These are phyloP conservation scores for Coprinellus aureogranulatus DNA, from an alignment of 768 basidiomycete genomes.

Conservation along the genomic window DNA sequence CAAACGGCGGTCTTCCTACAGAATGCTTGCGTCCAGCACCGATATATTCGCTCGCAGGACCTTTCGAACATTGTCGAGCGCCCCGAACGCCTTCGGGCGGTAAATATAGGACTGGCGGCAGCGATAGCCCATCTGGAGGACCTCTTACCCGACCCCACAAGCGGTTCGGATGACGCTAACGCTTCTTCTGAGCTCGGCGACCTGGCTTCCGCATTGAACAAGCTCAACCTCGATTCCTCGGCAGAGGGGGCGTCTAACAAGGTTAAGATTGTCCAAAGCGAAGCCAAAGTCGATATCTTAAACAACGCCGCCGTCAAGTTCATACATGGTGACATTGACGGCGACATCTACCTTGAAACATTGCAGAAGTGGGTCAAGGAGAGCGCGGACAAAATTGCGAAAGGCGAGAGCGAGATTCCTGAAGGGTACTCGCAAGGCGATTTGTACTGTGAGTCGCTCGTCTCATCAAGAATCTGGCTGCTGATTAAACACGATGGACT, in stretches of 20 bases:
- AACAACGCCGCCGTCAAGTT: conserved; percentile 67
- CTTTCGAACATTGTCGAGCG: conserved; percentile 81
- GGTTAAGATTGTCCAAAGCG: conserved; percentile 51
- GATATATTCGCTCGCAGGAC: conserved; percentile 75
- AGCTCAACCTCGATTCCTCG: conserved; percentile 19
- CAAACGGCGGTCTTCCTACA: conserved; percentile 52
- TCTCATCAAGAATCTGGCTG: not conserved
- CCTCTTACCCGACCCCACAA: conserved; percentile 9
- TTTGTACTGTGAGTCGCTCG: conserved; percentile 65
- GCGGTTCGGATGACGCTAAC: not conserved
- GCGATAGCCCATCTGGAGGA: conserved; percentile 72
- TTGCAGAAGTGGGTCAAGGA: conserved; percentile 58
- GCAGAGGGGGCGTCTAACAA: conserved; percentile 17
- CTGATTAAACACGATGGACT: too few relatives aligned
- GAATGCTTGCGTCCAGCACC: conserved; percentile 70
- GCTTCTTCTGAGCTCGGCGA: conserved; percentile 17
- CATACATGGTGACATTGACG: conserved; percentile 67
- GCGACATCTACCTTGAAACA: conserved; percentile 64
- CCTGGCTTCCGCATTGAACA: conserved; percentile 25
- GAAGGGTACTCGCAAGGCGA: conserved; percentile 70
- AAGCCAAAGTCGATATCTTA: conserved; percentile 53
- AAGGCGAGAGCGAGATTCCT: conserved; percentile 75
- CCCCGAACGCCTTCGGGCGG: conserved; percentile 83
- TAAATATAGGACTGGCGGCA: conserved; percentile 78
- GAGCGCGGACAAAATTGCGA: conserved; percentile 56